Percentiles rank a stretch among this genome's conserved stretches.
phyloP scores from a whole-genome alignment of 768 basidiomycete species.

The Russula olivacea region DNA sequence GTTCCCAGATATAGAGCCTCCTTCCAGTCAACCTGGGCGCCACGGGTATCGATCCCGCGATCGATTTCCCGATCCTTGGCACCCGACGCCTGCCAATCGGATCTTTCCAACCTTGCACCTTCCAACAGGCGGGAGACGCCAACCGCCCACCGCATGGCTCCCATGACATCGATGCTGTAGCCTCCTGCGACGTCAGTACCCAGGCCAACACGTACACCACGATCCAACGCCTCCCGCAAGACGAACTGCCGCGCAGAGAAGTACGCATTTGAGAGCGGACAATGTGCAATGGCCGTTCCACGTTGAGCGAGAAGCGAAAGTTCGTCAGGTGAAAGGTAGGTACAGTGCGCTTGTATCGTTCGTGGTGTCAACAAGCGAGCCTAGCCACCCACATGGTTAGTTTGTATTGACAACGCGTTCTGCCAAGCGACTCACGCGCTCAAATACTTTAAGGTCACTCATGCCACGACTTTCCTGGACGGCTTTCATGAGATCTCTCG shows the following conservation, averaged over 20 bases:
- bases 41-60: conserved; percentile 18
- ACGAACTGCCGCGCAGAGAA: conserved; percentile 70
- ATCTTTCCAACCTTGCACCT: conserved; percentile 36
- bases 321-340: conserved; percentile 54
- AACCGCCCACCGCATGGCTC: conserved; percentile 75
- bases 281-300: conserved; percentile 72
- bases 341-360: conserved; percentile 86
- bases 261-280: conserved; percentile 85
- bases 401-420: background rate
- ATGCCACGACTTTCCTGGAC: conserved; percentile 53
- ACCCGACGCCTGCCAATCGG: conserved; percentile 5
- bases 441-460: conserved; percentile 73
- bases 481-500: conserved; percentile 68
- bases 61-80: conserved; percentile 2
- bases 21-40: conserved; percentile 68
- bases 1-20: conserved; percentile 80
- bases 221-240: conserved; percentile 62
- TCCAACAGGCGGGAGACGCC: conserved; percentile 64
- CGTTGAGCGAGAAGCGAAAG: conserved; percentile 44
- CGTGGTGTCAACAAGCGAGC: conserved; percentile 51
- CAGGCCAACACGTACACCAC: conserved; percentile 64
- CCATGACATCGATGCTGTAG: conserved; percentile 73
- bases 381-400: conserved; percentile 28
- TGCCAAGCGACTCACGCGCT: conserved; percentile 42
- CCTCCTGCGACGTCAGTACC: conserved; percentile 87